phyloP scores from a whole-genome alignment of 2,329 filamentous ascomycete genomes.

The Verticillium nonalfalfae region DNA sequence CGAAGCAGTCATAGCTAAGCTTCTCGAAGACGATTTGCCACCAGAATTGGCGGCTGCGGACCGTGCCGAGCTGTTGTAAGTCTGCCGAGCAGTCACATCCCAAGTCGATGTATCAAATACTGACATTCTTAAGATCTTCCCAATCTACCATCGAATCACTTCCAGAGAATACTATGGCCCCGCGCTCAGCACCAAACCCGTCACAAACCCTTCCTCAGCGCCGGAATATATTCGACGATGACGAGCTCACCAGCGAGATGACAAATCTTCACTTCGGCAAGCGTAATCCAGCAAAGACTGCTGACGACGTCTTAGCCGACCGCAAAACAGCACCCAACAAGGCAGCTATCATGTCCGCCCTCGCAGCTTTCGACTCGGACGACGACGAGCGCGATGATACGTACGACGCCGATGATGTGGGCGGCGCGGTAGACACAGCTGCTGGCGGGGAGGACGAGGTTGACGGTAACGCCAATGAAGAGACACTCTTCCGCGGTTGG shows the following conservation, averaged over 20 bases:
- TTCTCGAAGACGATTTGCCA: constrained; percentile 73
- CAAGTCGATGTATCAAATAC: constrained; percentile 3
- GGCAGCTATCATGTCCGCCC: constrained; percentile 79
- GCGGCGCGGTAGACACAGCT: constrained; percentile 72
- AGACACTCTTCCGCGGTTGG: constrained; percentile 67
- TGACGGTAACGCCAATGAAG: constrained; percentile 52
- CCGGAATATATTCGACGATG: constrained; percentile 72
- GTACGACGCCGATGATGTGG: constrained; percentile 88
- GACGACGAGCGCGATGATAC: constrained; percentile 97
- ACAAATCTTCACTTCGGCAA: constrained; percentile 76
- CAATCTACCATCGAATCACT: constrained; percentile 12
- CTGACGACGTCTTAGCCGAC: constrained; percentile 67
- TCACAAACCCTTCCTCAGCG: constrained; percentile 43
- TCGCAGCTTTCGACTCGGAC: constrained; percentile 85
- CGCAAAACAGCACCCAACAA: constrained; percentile 63
- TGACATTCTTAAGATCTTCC: constrained; percentile 15
- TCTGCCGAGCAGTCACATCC: constrained; percentile 14
- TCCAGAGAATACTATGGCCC: constrained; percentile 37
- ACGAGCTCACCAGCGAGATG: constrained; percentile 66
- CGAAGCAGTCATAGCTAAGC: constrained; percentile 73
- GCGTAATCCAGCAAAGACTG: constrained; percentile 52
- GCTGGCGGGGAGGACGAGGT: constrained; percentile 51
- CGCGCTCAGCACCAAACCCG: constrained; percentile 50
- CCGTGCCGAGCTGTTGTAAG: constrained; percentile 54
- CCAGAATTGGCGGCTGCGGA: constrained; percentile 58